A percentile compares a stretch with the other conserved stretches of the same genome.
These are phyloP conservation scores for Aspergillus sp. DNA, from an alignment of 2,329 filamentous ascomycete genomes.

Conservation along the genomic window DNA sequence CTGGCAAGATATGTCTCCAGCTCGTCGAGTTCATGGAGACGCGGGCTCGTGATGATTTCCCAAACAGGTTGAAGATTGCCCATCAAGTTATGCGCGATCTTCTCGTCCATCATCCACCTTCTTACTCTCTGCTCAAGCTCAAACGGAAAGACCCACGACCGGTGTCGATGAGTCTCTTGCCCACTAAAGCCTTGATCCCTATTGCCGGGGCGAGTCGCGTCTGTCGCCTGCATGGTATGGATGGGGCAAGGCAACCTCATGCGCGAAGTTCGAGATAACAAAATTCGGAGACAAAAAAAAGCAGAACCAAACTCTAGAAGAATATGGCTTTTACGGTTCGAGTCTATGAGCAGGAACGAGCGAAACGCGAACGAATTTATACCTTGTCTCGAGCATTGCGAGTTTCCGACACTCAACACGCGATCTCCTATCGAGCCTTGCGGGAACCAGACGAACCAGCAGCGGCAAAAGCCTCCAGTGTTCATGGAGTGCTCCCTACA, in stretches of 20 bases:
- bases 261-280: not conserved
- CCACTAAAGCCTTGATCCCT: not conserved
- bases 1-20: too few relatives aligned
- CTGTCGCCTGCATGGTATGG: not conserved
- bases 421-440: not conserved
- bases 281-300: too few relatives aligned
- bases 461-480: not conserved
- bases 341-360: too few relatives aligned
- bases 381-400: too few relatives aligned
- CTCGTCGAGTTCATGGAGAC: not conserved
- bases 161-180: not conserved
- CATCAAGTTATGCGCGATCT: not conserved
- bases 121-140: not conserved
- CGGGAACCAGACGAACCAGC: not conserved
- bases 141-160: too few relatives aligned
- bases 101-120: not conserved
- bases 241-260: not conserved
- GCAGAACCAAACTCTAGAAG: too few relatives aligned
- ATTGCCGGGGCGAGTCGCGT: not conserved
- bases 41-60: not conserved
- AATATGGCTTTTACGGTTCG: too few relatives aligned
- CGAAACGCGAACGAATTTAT: too few relatives aligned
- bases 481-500: too few relatives aligned
- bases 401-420: too few relatives aligned
- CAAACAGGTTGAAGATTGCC: not conserved